Base-by-base conservation (phyloP, 331 rosid species). In the Malus hybrid region DNA sequence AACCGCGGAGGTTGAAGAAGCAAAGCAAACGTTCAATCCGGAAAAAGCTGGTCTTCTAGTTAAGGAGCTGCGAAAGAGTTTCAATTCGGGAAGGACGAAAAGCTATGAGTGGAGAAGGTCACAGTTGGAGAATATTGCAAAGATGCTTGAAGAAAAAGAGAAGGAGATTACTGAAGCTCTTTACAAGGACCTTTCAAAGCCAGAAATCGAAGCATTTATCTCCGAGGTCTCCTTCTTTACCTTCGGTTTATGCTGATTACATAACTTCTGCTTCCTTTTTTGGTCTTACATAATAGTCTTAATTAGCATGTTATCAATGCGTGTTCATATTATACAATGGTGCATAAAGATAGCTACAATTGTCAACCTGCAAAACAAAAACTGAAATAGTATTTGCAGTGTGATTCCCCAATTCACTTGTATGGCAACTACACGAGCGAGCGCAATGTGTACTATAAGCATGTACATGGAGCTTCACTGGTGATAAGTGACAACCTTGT, bases 61-160 rank as follows among this genome's bases (percentile, higher is more conserved):
- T 22, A 71, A 74, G 78, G 90, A 91, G 32, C 88, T 91, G 34
- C 76, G 88, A 69, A 79, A 86, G 22, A 80, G 15, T 76, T 91
- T 86, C 29, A 76, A 85, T 70, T 78, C 91, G 0, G 95, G 97
- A 28, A 91, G 67, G 82, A 89, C 95, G 56, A 89, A 72, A 84
- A 87, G 85, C 84, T 91, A 87, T n/a, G 91, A 87, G 48, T 91
- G 97, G 97, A 64, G 95, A 77, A 73, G 87, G 48, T 84, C 84
- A 3, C 95, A 91, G 72, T 83, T 91, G 80, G 77, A 86, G 60
- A 81, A 82, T 56, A 84, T 91, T 77, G 81, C 67, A 14, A 89
- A 76, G 87, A 87, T 91, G 97, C 79, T 91, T 64, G 83, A 78
- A 77, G 93, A 87, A 42, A 87, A 71, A 60, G 95, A 91, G 82